These are phyloP conservation scores for Aspergillus hancockii DNA, from an alignment of 495 filamentous ascomycete species.

Conservation along the genomic window DNA sequence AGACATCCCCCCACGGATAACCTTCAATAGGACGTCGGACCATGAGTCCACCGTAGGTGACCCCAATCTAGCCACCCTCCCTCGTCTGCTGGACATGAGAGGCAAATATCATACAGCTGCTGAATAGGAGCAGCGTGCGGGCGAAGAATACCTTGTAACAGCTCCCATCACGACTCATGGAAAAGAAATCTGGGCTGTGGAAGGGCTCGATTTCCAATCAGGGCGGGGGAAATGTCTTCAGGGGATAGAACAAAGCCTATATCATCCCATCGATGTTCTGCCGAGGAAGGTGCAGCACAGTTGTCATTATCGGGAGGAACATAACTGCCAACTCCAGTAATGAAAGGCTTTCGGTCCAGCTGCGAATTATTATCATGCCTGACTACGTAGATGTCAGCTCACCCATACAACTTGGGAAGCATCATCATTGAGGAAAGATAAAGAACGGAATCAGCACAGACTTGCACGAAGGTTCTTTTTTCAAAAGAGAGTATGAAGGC, in stretches of 20 bases:
- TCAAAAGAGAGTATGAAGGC: background rate
- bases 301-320: slow-evolving; percentile 1
- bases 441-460: background rate
- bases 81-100: slow-evolving; percentile 5
- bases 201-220: slow-evolving; percentile 4
- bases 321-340: slow-evolving; percentile 4
- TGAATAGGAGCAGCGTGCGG: slow-evolving; percentile 10
- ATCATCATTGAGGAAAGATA: background rate
- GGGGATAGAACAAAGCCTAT: background rate
- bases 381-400: slow-evolving; percentile 4
- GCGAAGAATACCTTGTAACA: slow-evolving; percentile 1
- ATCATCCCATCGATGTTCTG: background rate
- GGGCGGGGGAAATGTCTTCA: slow-evolving; percentile 9
- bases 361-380: slow-evolving; percentile 10
- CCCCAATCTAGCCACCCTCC: slow-evolving; percentile 15
- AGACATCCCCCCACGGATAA: slow-evolving; percentile 14
- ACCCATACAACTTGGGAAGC: background rate
- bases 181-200: slow-evolving; percentile 14
- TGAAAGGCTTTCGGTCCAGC: slow-evolving; percentile 10
- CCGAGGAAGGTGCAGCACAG: background rate
- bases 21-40: slow-evolving; percentile 1
- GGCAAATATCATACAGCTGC: slow-evolving; percentile 12
- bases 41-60: slow-evolving; percentile 13
- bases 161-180: slow-evolving; percentile 14
- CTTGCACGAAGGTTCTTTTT: background rate